Evolutionary conservation across 164 flowering plant species (phyloP).

Genomic region (Sextonia rubra): DNA sequence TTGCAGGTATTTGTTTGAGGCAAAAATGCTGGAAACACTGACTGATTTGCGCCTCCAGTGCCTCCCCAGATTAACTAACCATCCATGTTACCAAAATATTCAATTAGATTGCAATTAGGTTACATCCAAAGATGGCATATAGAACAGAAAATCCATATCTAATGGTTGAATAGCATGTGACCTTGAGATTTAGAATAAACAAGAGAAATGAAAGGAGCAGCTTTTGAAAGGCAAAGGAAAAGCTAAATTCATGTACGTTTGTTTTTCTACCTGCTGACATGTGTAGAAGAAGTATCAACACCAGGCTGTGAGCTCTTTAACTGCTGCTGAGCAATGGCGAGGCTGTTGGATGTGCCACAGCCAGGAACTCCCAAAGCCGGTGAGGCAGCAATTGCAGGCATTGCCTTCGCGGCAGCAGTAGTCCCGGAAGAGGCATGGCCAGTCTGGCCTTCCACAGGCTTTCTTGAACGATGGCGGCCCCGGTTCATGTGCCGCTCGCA

Average conservation of each 20-base stretch:
- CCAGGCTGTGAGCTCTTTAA: conserved; percentile 33
- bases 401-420: conserved; percentile 32
- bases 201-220: background rate
- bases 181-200: background rate
- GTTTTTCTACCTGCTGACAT: conserved; percentile 37
- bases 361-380: no score
- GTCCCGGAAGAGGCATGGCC: conserved; percentile 65
- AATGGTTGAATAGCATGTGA: background rate
- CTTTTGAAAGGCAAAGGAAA: background rate
- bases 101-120: background rate
- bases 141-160: background rate
- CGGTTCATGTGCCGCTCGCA: conserved; percentile 97
- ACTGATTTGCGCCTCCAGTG: background rate
- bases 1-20: background rate
- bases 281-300: conserved; percentile 28
- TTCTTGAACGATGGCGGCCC: conserved; percentile 99
- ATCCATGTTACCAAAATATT: background rate
- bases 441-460: conserved; percentile 99
- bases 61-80: background rate
- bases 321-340: conserved; percentile 39
- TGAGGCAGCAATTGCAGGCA: conserved; percentile 28
- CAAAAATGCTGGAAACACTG: no score
- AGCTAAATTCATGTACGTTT: background rate
- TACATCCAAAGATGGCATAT: background rate
- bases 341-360: no score